phyloP scores from a whole-genome alignment of 2,329 filamentous ascomycete genomes.

The Bretziella fagacearum region DNA sequence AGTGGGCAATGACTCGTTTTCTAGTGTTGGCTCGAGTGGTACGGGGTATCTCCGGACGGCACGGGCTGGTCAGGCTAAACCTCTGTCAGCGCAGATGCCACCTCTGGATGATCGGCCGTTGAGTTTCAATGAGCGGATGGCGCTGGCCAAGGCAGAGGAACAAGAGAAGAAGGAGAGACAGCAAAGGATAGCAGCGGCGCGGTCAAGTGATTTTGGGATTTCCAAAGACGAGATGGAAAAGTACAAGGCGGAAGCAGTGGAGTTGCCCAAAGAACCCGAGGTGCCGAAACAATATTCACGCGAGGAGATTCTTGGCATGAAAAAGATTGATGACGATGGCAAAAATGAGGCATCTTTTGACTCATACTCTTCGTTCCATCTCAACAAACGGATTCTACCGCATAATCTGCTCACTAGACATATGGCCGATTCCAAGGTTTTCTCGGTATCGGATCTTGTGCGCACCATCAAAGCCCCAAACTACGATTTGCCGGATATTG shows the following conservation, averaged over 20 bases:
- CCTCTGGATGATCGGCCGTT: conserved; percentile 23
- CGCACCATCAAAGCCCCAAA: conserved; percentile 66
- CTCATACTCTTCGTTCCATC: conserved; percentile 67
- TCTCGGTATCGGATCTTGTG: conserved; percentile 64
- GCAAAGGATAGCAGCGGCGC: conserved; percentile 33
- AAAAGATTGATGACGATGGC: conserved; percentile 23
- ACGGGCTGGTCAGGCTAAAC: conserved; percentile 5
- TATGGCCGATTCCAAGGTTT: conserved; percentile 58
- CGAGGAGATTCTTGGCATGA: conserved; percentile 38
- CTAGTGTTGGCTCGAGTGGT: conserved; percentile 1
- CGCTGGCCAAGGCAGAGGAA: conserved; percentile 47
- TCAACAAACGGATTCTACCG: conserved; percentile 67
- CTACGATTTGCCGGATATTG: conserved; percentile 64
- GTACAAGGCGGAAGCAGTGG: conserved; percentile 40
- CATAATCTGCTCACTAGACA: conserved; percentile 66
- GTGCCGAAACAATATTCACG: conserved; percentile 40
- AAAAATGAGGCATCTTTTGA: conserved; percentile 52
- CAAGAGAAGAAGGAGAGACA: conserved; percentile 32
- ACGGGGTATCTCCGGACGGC: conserved; percentile 11
- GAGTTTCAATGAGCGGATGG: conserved; percentile 74
- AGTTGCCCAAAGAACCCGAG: conserved; percentile 33
- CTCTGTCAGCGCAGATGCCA: not conserved
- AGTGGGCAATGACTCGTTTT: conserved; percentile 5
- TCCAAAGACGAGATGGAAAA: conserved; percentile 40
- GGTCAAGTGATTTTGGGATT: conserved; percentile 41